Conservation (phyloP, 1,284 basidiomycete species). For the Sporisorium iseilematis-ciliati region DNA sequence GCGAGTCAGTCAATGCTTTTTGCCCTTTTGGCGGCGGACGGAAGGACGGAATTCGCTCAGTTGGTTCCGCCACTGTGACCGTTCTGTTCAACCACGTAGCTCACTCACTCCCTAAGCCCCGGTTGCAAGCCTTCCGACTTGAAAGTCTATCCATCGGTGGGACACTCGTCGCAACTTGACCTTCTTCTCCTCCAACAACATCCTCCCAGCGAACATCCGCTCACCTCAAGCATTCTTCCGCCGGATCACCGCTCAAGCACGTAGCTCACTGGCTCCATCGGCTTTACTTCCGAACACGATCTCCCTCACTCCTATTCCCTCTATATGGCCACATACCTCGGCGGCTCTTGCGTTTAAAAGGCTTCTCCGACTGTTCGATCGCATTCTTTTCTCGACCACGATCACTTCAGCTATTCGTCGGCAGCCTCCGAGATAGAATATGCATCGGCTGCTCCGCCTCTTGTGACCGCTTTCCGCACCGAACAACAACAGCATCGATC, state of each 20-base stretch:
- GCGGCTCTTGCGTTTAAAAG: conserved; percentile 11
- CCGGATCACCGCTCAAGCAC: not conserved
- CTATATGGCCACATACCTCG: conserved; percentile 5
- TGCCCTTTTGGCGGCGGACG: not conserved
- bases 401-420: not conserved
- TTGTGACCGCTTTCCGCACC: conserved; percentile 10
- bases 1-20: conserved; percentile 1
- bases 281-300: not conserved
- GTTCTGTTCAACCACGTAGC: not conserved
- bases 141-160: not conserved
- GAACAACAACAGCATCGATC: not conserved
- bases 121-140: not conserved
- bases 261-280: not conserved
- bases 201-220: not conserved
- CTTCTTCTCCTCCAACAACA: not conserved
- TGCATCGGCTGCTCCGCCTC: conserved; percentile 9
- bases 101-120: no score
- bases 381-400: no score
- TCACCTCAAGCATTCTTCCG: not conserved
- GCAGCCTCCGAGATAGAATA: conserved; percentile 2
- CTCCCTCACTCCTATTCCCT: conserved; percentile 5
- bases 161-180: not conserved
- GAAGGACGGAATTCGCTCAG: conserved; percentile 1
- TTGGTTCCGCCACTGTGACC: conserved; percentile 10
- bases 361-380: not conserved